Base-by-base conservation (phyloP, 1,284 basidiomycete species). In the Heterobasidion occidentale region DNA sequence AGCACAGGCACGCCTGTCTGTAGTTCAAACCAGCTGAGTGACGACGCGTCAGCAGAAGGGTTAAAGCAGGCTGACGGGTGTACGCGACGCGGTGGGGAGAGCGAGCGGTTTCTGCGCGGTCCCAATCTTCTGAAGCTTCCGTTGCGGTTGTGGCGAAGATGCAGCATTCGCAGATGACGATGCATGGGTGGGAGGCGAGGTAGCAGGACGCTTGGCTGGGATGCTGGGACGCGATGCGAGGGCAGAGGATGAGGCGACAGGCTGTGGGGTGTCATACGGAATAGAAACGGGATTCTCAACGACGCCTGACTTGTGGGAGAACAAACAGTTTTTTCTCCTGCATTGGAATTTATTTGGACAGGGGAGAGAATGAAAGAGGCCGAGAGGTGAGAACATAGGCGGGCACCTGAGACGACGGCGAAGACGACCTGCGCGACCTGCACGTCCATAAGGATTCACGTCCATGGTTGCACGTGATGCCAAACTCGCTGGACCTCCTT, bases 1-100 rank as follows among this genome's bases (percentile, higher is more conserved):
- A 92, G 76, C 36, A 86, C 65, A n/a, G 90, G 90, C 0, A 77
- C 79, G 27, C 86, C 86, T 51, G 74, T 74, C 82, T 86, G 54
- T 9, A 53, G n/a, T n/a, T 33, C 12, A 34, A 33, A 17, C 36
- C 9, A 56, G 49, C 12, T 51, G 12, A 44, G 50, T 14, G 33
- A 20, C 44, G 17, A 49, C 44, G 44, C 48, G 35, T 12, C 15
- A 38, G 36, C 20, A 46, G 17, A 27, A 27, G 54, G 48, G 45
- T 52, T 51, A 48, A 20, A 58, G 49, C 36, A 47, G 36, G 62
- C 74, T 64, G 54, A 76, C 75, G 54, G 71, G 66, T 9, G 71
- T 68, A 20, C 71, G 69, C 7, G 76, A 63, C 9, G 69, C 65
- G 12, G 75, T 67, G 1, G 78, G 74, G 6, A 75, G 65, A 1